Evolutionary conservation across 768 basidiomycete species (phyloP), one percentile per base, ranked within the genome.

Genomic region (Tephrocybe rancida): DNA sequence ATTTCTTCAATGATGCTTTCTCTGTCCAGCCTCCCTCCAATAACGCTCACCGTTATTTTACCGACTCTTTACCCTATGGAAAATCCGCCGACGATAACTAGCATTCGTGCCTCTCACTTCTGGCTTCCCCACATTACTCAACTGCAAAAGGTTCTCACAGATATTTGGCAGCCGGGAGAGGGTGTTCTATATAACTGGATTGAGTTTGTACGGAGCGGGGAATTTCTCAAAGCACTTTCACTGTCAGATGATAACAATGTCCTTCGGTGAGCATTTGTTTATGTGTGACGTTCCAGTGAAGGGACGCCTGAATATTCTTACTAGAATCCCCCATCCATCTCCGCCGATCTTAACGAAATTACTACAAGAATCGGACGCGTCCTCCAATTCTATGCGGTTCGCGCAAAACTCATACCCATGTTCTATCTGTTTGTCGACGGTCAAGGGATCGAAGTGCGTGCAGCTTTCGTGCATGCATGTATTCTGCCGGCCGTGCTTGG

Each of bases 401-500:
- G 79, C 84, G 8, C 73, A 77, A 49, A 79, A 75, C 14, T 83
- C 87, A 0, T 89, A 90, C 67, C 68, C 75, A 24, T 96, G 94
- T 63, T 75, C 85, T 22, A 84, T 96, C 45, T 96, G 94, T 67
- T 70, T 95, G 3, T 78, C 80, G 30, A 79, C 81, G 13, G 70
- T 84, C 53, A 94, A 92, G 64, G 94, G 94, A 39, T 77, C 81
- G 13, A 81, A 83, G 58, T 94, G 92, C 65, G 61, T 94, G 14
- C 77, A 82, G 56, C 73, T 95, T 44, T 64, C 73, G 2, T 95
- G 93, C 64, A 69, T 70, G 1, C 94, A 95, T 67, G 80, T 94
- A 11, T 95, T 94, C 67, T 96, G 94, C 66, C 81, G 83, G n/a
- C 67, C 79, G 7, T 96, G 94, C 64, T 68, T 96, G 24, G 76